Evolutionary conservation across 2,329 filamentous ascomycete species (phyloP), one percentile per base, ranked within the genome.

Genomic region (Juglanconis juglandina): DNA sequence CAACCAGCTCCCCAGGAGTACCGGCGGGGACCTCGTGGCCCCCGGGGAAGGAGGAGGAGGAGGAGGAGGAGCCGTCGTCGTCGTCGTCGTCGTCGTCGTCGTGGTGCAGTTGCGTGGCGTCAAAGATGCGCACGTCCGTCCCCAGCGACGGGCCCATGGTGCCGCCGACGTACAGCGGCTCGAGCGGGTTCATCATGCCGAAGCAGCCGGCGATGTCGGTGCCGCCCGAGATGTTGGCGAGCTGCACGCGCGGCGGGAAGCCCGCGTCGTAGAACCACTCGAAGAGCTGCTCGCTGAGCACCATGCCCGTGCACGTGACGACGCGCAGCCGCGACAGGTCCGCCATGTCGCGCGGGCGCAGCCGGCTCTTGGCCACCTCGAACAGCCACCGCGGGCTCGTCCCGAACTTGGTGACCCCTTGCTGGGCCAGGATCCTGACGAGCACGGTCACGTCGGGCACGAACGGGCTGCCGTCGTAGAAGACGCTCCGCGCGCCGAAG

Each of bases 131-230:
- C 61, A 93, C 85, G n/a, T 88, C 87, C 90, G 94, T 93, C 24
- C 89, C 90, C 3, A 94, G 82, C 5, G 88, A 89, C 9, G 87
- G 85, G 63, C 88, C 90, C 73, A 94, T 90, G 52, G 93, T 91
- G 70, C 92, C 87, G 32, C 90, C 90, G 1, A 79, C 79, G 64
- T 86, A 79, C 24, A 94, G 89, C 1, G 90, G 89, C 1, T 91
- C 79, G 4, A 93, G 79, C 0, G 89, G 89, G 58, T 89, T 94
- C 0, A 92, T 90, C 0, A 91, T 88, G 48, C 93, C 94, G 69
- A 98, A 99, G 39, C 98, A 85, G 1, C 93, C 96, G 65, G 98
- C 91, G 68, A 98, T 98, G 72, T 99, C 95, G 3, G 94, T 98
- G 53, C 94, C 95, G 42, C 95, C 95, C 0, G 94, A 98, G 69